Evolutionary conservation across 148 eudicot genomes (phyloP).

Genomic region (Rhododendron kiyosumense): DNA sequence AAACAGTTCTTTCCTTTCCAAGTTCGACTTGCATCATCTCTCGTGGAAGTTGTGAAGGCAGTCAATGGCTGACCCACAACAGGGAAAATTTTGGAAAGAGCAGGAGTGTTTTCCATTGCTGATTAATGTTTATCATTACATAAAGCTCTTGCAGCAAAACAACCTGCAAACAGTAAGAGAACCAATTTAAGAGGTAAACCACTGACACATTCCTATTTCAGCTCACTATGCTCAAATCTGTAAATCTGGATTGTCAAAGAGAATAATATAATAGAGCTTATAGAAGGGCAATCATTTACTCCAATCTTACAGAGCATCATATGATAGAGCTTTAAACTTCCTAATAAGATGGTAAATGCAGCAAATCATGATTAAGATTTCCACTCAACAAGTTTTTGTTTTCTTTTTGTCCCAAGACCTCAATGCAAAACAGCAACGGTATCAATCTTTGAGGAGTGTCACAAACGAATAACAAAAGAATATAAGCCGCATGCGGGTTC

Average conservation of each 20-base stretch:
- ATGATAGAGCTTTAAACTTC: neutral
- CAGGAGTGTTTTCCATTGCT: conserved; percentile 58
- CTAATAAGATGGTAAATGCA: neutral
- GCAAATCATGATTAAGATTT: neutral
- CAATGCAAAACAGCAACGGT: neutral
- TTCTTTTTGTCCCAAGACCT: neutral
- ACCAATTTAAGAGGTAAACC: neutral
- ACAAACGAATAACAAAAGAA: neutral
- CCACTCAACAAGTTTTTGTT: neutral
- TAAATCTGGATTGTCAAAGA: neutral
- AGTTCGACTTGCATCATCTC: conserved; percentile 34
- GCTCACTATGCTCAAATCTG: neutral
- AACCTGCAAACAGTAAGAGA: conserved; percentile 20
- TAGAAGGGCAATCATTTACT: neutral
- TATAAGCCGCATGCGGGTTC: neutral
- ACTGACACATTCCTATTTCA: neutral
- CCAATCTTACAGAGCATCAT: neutral
- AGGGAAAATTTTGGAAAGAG: conserved; percentile 32
- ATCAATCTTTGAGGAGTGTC: neutral
- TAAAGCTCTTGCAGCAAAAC: neutral
- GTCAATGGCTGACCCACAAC: conserved; percentile 30
- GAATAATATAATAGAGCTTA: neutral
- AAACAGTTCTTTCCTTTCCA: conserved; percentile 55
- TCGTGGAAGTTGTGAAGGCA: conserved; percentile 24
- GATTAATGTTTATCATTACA: conserved; percentile 28